These are phyloP conservation scores for Purpureocillium lavendulum DNA, from an alignment of 2,329 filamentous ascomycete genomes.

Conservation along the genomic window DNA sequence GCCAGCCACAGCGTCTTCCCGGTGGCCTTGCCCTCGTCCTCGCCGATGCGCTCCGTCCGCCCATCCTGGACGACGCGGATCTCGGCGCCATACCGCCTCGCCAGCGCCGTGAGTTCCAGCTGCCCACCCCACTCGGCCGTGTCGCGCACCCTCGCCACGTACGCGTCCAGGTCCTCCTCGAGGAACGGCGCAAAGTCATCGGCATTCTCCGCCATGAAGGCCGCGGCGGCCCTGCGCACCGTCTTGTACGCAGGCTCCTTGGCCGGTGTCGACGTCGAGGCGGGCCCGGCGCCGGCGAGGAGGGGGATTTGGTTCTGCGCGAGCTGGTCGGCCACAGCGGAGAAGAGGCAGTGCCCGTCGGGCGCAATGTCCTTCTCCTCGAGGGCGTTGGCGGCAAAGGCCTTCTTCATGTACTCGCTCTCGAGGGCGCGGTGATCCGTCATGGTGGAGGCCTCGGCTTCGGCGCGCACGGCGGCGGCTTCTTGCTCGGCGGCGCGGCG, in stretches of 20 bases:
- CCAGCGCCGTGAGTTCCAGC: constrained; percentile 78
- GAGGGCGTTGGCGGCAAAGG: constrained; percentile 56
- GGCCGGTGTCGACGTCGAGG: neutral
- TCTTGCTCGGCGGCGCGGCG: constrained; percentile 81
- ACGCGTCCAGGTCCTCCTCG: constrained; percentile 67
- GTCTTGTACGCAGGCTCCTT: constrained; percentile 47
- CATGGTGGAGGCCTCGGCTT: constrained; percentile 65
- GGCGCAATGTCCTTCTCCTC: constrained; percentile 73
- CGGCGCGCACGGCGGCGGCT: constrained; percentile 57
- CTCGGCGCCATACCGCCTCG: constrained; percentile 68
- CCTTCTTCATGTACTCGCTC: constrained; percentile 58
- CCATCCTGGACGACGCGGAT: constrained; percentile 85
- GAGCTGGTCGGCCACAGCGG: constrained; percentile 7
- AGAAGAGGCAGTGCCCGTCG: constrained; percentile 70
- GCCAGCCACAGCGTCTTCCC: constrained; percentile 69
- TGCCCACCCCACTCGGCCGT: constrained; percentile 97
- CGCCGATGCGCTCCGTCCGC: constrained; percentile 63
- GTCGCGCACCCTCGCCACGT: constrained; percentile 68
- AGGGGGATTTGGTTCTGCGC: neutral
- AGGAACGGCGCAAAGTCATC: constrained; percentile 84
- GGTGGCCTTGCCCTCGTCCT: constrained; percentile 37
- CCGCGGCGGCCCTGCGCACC: constrained; percentile 64
- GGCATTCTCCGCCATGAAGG: constrained; percentile 64
- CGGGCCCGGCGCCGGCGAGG: no score
- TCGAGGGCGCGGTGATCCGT: constrained; percentile 67